A percentile compares a stretch with the other conserved stretches of the same genome.
Evolutionary conservation across 1,284 basidiomycete genomes (phyloP).

Genomic region (Malassezia pachydermatis): DNA sequence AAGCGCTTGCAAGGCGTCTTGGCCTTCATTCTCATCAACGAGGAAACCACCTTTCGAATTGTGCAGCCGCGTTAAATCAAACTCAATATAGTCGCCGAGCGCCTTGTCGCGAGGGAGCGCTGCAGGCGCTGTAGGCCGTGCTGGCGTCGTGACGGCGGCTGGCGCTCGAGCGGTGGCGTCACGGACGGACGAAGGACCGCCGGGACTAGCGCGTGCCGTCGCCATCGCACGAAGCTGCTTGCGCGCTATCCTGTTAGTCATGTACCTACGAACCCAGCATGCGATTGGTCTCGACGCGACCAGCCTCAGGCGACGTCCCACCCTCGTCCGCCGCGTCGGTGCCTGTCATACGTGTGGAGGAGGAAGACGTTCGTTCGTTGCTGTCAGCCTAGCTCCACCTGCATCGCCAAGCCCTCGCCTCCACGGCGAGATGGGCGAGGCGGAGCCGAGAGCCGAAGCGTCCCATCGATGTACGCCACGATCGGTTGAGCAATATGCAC

Average conservation of each 20-base stretch:
- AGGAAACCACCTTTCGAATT: conserved; percentile 47
- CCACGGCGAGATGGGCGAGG: conserved; percentile 3
- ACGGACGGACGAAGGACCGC: conserved; percentile 7
- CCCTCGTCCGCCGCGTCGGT: conserved; percentile 1
- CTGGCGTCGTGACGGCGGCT: background rate
- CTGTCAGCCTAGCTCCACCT: too few species aligned
- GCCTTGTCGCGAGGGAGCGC: conserved; percentile 32
- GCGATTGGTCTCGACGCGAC: conserved; percentile 7
- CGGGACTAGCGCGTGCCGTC: background rate
- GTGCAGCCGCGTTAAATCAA: conserved; percentile 41
- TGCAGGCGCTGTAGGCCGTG: background rate
- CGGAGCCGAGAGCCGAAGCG: background rate
- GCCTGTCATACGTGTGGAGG: background rate
- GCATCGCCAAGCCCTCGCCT: too few species aligned
- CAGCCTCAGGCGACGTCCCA: background rate
- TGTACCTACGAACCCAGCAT: conserved; percentile 1
- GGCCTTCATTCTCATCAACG: conserved; percentile 26
- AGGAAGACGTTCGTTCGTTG: background rate
- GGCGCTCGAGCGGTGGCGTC: conserved; percentile 1
- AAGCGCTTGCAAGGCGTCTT: conserved; percentile 25
- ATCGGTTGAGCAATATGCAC: conserved; percentile 4
- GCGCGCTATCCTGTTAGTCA: conserved; percentile 5
- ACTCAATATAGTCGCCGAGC: conserved; percentile 47
- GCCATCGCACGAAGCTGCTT: conserved; percentile 7
- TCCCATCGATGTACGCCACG: background rate